Evolutionary conservation across 1,284 basidiomycete species (phyloP).

Genomic region (Chalciporus piperatoides): DNA sequence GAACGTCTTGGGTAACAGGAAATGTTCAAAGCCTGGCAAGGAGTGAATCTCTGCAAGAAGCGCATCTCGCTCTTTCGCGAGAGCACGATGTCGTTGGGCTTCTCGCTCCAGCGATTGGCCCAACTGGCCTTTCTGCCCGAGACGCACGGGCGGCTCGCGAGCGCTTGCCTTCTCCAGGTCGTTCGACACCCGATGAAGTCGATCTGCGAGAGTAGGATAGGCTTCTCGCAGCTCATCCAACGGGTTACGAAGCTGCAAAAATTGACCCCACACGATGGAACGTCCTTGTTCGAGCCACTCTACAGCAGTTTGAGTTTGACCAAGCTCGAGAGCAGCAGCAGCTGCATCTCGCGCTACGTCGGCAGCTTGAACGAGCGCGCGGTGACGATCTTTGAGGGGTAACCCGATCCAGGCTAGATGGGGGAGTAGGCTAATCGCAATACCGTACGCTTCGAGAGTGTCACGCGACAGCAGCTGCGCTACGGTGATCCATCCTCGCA

Average conservation of each 20-base stretch:
- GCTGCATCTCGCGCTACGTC: not conserved
- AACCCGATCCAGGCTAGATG: constrained; percentile 1
- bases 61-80: not conserved
- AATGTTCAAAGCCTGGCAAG: not conserved
- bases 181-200: not conserved
- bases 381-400: constrained; percentile 2
- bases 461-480: not conserved
- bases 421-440: not conserved
- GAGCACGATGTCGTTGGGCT: not conserved
- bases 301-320: not conserved
- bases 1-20: constrained; percentile 1
- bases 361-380: not conserved
- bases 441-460: not conserved
- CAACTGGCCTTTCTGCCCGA: not conserved
- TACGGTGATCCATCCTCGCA: not conserved
- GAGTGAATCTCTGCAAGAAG: not conserved
- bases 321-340: not conserved
- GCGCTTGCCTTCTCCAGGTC: not conserved
- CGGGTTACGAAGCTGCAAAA: constrained; percentile 1
- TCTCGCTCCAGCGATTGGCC: not conserved
- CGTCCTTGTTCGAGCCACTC: constrained; percentile 7
- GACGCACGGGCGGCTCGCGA: not conserved
- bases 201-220: not conserved
- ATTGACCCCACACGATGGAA: not conserved
- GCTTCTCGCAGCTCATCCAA: not conserved